Percentiles rank a stretch among this genome's conserved stretches.
These are phyloP conservation scores for Phytophthora rubi DNA, from an alignment of 352 stramenopile species.

Conservation along the genomic window DNA sequence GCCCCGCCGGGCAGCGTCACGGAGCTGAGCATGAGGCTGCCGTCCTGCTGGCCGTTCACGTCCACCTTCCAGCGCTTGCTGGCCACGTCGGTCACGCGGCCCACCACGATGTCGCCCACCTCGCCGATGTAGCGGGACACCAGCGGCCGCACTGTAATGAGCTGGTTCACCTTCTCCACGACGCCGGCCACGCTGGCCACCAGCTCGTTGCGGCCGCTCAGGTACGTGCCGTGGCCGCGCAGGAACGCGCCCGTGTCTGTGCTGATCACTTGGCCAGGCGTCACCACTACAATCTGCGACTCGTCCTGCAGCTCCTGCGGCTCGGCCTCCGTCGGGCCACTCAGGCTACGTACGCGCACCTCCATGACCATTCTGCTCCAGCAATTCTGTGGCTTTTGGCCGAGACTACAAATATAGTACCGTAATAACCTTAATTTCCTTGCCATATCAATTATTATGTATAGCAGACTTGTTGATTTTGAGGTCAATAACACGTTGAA, in stretches of 20 bases:
- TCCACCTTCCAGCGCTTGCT: conserved; percentile 97
- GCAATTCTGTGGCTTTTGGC: background rate
- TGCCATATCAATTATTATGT: no score
- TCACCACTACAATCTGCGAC: conserved; percentile 70
- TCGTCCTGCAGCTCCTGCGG: conserved; percentile 41
- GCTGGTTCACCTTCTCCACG: conserved; percentile 97
- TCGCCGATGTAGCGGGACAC: conserved; percentile 93
- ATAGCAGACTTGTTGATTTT: no score
- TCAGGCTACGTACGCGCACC: conserved; percentile 43
- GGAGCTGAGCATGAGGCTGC: conserved; percentile 92
- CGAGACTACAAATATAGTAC: background rate
- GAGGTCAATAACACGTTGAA: no score
- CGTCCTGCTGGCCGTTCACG: conserved; percentile 86
- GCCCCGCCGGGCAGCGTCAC: conserved; percentile 96
- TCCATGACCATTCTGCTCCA: conserved; percentile 39
- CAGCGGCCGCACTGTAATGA: conserved; percentile 94
- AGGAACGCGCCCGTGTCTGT: conserved; percentile 83
- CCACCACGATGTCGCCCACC: conserved; percentile 97
- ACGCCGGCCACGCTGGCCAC: conserved; percentile 93
- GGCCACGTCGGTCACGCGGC: conserved; percentile 93
- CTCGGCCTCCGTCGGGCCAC: conserved; percentile 22
- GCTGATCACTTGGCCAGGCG: conserved; percentile 79
- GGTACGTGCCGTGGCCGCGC: conserved; percentile 95
- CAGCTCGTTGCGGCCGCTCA: conserved; percentile 85
- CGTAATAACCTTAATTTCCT: background rate